Evolutionary conservation across 2,329 filamentous ascomycete species (phyloP).

Genomic region (Colletotrichum falcatum): DNA sequence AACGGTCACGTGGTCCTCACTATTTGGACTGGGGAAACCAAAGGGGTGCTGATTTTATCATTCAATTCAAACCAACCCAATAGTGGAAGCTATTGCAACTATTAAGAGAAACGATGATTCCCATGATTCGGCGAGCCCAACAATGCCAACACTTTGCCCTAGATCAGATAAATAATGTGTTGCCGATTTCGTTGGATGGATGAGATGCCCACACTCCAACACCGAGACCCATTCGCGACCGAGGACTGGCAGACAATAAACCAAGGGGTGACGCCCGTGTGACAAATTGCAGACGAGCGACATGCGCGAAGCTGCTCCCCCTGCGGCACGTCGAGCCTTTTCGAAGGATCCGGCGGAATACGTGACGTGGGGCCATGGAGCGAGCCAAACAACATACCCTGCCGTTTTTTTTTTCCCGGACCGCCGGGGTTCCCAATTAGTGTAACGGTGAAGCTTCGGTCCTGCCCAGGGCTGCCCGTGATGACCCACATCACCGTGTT

Average conservation of each 20-base stretch:
- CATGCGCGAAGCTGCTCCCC: neutral
- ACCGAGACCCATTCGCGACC: constrained; percentile 1
- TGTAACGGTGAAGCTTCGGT: constrained; percentile 34
- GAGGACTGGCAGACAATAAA: neutral
- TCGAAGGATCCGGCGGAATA: constrained; percentile 22
- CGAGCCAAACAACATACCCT: constrained; percentile 31
- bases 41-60: neutral
- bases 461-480: constrained; percentile 16
- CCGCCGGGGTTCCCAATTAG: constrained; percentile 25
- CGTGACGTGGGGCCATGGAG: constrained; percentile 24
- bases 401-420: constrained; percentile 11
- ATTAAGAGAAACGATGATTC: neutral
- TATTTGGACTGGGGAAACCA: neutral
- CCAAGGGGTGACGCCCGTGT: neutral
- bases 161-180: neutral
- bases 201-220: constrained; percentile 1
- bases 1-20: constrained; percentile 16
- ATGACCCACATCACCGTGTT: constrained; percentile 35
- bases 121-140: neutral
- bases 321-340: constrained; percentile 18
- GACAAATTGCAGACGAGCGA: too few species aligned
- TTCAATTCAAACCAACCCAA: neutral
- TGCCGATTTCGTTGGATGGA: neutral
- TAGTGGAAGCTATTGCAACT: neutral
- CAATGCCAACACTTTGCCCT: neutral